Evolutionary conservation across 2,329 filamentous ascomycete genomes (phyloP).

Genomic region (Pseudogymnoascus sp.): DNA sequence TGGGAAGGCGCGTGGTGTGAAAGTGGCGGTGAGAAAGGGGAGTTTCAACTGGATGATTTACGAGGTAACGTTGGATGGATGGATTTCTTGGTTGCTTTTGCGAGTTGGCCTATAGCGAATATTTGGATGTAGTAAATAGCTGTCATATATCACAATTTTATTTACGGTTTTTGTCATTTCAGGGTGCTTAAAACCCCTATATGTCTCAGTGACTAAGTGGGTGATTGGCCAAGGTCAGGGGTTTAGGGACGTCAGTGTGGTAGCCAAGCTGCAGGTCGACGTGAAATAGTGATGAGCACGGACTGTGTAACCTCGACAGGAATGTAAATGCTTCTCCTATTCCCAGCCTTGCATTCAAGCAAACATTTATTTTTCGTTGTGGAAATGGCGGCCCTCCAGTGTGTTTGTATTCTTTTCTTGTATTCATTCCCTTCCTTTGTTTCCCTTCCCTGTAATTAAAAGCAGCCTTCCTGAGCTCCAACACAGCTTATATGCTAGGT

Average conservation of each 20-base stretch:
- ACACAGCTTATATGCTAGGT: neutral
- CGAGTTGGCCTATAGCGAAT: neutral
- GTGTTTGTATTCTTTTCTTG: neutral
- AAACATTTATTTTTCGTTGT: neutral
- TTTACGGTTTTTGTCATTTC: neutral
- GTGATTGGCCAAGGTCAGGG: neutral
- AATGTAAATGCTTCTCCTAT: neutral
- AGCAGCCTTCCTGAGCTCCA: neutral
- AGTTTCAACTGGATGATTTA: neutral
- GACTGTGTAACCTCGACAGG: neutral
- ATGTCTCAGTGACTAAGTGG: neutral
- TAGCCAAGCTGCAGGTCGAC: neutral
- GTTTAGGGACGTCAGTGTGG: neutral
- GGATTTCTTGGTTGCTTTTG: neutral
- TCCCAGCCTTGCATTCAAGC: neutral
- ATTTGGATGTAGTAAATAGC: neutral
- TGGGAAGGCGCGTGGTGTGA: neutral
- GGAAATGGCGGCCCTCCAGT: neutral
- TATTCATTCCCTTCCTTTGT: neutral
- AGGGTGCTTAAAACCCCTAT: neutral
- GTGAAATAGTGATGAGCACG: neutral
- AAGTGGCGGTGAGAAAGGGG: neutral
- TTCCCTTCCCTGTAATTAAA: neutral
- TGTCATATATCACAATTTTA: slow-evolving; percentile 5
- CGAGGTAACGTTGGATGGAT: neutral